phyloP scores from a whole-genome alignment of 441 rosid species.

The Gossypium aridum region DNA sequence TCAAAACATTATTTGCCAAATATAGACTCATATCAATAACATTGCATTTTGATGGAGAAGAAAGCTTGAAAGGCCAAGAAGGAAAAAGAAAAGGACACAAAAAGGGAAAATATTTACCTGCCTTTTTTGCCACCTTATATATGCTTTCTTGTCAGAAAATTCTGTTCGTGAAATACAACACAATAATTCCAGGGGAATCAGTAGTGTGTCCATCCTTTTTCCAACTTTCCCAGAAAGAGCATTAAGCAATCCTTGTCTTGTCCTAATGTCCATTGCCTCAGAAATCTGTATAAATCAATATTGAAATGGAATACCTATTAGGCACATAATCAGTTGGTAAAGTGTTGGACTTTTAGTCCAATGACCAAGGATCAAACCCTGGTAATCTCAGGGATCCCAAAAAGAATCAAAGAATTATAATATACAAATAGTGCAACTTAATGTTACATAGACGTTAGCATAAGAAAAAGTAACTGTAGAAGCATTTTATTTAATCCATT shows the following conservation, averaged over 20 bases:
- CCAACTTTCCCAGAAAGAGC: constrained; percentile 88
- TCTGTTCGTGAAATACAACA: constrained; percentile 90
- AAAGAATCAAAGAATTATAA: not conserved
- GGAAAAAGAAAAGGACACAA: constrained; percentile 13
- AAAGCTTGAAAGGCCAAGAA: constrained; percentile 5
- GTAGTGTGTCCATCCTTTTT: constrained; percentile 85
- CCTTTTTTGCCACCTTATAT: constrained; percentile 98
- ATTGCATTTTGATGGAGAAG: constrained; percentile 12
- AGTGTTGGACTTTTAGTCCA: not conserved
- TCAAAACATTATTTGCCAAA: constrained; percentile 15
- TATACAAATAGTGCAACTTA: not conserved
- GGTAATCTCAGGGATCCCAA: not conserved
- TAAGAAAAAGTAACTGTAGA: not conserved
- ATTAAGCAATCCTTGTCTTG: constrained; percentile 90
- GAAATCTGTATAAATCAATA: constrained; percentile 56
- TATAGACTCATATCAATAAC: constrained; percentile 13
- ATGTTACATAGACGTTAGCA: not conserved
- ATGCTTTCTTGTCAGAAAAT: constrained; percentile 95
- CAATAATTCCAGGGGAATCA: constrained; percentile 86
- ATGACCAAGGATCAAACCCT: not conserved
- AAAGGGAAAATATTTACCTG: constrained; percentile 59
- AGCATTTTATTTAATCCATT: not conserved
- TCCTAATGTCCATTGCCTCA: constrained; percentile 94
- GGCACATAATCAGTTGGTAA: not conserved
- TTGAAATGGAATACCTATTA: not conserved